Evolutionary conservation across 805 yeast species (phyloP).

Genomic region (Candida golubevii): DNA sequence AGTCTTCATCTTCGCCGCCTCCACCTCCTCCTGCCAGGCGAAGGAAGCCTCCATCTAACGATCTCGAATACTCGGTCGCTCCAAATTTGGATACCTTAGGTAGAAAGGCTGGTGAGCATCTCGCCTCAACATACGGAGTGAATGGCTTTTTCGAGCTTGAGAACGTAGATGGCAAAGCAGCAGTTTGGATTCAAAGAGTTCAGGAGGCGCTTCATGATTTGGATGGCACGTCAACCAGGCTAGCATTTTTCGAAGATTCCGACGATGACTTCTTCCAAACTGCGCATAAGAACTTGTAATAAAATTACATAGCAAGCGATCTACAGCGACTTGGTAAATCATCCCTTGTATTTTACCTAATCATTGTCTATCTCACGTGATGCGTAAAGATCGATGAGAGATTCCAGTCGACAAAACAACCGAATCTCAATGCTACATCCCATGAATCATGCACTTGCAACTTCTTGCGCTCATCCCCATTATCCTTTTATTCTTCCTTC

Average conservation of each 20-base stretch:
- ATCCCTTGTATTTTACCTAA: conserved; percentile 3
- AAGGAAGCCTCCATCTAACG: conserved; percentile 7
- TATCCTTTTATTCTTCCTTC: background rate
- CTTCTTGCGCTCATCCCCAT: background rate
- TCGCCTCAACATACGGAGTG: conserved; percentile 22
- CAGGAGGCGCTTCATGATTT: conserved; percentile 25
- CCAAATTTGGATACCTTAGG: background rate
- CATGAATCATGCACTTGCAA: conserved; percentile 1
- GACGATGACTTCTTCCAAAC: conserved; percentile 30
- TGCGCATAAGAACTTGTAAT: conserved; percentile 13
- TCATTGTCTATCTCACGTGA: conserved; percentile 1
- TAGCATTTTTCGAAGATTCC: conserved; percentile 32
- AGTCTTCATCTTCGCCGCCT: conserved; percentile 2
- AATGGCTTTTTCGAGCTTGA: conserved; percentile 29
- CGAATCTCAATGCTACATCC: conserved; percentile 7
- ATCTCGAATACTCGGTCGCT: background rate
- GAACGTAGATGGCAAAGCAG: conserved; percentile 35
- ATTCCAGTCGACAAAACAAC: conserved; percentile 1
- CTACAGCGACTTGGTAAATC: no score
- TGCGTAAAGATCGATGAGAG: conserved; percentile 8
- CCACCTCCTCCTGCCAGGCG: conserved; percentile 32
- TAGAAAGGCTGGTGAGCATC: conserved; percentile 20
- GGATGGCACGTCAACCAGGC: conserved; percentile 26
- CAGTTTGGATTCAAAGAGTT: conserved; percentile 35
- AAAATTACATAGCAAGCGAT: background rate